phyloP scores from a whole-genome alignment of 169 alveolate species.

The Toxoplasma gondii region DNA sequence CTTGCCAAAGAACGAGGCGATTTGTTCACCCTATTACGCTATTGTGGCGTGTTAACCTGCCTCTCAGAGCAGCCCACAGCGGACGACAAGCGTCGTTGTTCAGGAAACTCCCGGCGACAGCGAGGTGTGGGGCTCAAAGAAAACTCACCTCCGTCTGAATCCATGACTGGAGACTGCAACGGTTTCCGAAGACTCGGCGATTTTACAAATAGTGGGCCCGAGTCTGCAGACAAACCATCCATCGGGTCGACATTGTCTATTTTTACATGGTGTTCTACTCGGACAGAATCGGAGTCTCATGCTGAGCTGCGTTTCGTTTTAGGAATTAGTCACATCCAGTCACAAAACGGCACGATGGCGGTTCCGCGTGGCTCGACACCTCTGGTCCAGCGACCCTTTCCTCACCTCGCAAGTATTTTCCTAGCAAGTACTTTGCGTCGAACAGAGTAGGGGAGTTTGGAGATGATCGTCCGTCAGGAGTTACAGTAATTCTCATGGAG shows the following conservation, averaged over 20 bases:
- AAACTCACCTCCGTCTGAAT: neutral
- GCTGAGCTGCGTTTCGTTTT: too few relatives aligned
- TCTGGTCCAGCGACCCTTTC: too few relatives aligned
- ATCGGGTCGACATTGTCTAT: neutral
- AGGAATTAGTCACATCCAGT: too few relatives aligned
- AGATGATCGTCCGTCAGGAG: neutral
- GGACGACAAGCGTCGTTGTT: neutral
- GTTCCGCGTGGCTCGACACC: too few relatives aligned
- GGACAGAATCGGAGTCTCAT: too few relatives aligned
- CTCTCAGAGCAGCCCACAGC: neutral
- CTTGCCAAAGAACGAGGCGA: too few relatives aligned
- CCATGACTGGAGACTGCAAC: neutral
- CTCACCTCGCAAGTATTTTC: conserved; percentile 38
- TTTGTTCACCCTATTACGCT: too few relatives aligned
- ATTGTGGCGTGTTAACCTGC: too few relatives aligned
- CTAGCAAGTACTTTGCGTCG: conserved; percentile 34
- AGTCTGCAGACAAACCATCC: neutral
- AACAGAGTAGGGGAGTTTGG: neutral
- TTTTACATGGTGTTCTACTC: neutral
- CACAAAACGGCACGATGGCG: too few relatives aligned
- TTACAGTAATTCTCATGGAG: neutral
- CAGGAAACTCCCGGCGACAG: neutral
- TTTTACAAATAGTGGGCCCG: neutral
- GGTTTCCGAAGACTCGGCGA: neutral
- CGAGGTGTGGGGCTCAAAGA: neutral